A percentile compares a stretch with the other conserved stretches of the same genome.
These are phyloP conservation scores for Tulasnella calospora DNA, from an alignment of 768 basidiomycete genomes.

Conservation along the genomic window DNA sequence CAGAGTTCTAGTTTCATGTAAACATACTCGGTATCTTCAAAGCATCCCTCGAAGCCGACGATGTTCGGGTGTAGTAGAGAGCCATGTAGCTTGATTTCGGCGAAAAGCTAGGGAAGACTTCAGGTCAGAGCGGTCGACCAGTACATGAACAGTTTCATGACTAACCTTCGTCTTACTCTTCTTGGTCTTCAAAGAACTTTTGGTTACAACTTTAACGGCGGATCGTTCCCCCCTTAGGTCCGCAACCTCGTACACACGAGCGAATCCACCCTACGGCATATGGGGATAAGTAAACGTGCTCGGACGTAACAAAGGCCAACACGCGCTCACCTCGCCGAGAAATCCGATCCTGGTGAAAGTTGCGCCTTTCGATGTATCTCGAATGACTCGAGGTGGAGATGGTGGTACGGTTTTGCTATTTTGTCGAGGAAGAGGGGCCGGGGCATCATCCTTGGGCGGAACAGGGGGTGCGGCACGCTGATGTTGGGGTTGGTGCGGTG, in stretches of 20 bases:
- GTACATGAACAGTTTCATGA: conserved; percentile 12
- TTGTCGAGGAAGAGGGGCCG: conserved; percentile 66
- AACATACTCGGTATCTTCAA: conserved; percentile 91
- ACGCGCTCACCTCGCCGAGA: conserved; percentile 72
- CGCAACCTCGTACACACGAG: conserved; percentile 92
- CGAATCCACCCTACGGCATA: conserved; percentile 77
- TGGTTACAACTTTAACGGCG: conserved; percentile 95
- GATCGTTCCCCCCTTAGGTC: conserved; percentile 58
- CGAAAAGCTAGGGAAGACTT: conserved; percentile 64
- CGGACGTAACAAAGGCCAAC: conserved; percentile 13
- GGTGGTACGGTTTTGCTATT: conserved; percentile 78
- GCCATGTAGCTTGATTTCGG: conserved; percentile 97
- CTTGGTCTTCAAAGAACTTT: conserved; percentile 84
- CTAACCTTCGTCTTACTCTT: conserved; percentile 94
- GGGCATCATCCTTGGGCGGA: conserved; percentile 18
- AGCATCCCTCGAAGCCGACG: conserved; percentile 83
- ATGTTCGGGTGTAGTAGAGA: conserved; percentile 89
- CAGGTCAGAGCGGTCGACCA: background rate
- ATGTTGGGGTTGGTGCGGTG: conserved; percentile 5
- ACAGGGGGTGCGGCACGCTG: conserved; percentile 7
- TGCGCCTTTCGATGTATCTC: conserved; percentile 53
- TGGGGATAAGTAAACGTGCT: background rate
- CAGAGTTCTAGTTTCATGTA: conserved; percentile 97
- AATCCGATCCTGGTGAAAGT: conserved; percentile 73
- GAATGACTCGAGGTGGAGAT: conserved; percentile 71